Base-by-base conservation (phyloP, 2,329 filamentous ascomycete genomes). In the Colletotrichum tabaci region DNA sequence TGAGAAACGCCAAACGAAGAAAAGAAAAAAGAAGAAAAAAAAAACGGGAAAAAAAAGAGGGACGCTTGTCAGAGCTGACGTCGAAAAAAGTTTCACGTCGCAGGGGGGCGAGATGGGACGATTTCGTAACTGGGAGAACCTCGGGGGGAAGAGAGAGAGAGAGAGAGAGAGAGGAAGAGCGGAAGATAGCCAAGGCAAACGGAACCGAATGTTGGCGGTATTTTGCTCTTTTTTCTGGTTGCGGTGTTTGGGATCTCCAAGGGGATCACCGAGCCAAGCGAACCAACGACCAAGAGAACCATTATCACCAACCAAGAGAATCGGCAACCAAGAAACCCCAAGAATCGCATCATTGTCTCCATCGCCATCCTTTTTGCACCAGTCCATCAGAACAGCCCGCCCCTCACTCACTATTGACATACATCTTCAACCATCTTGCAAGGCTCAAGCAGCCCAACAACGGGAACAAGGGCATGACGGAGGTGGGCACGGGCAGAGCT, bases 191-290 rank as follows among this genome's bases (percentile, higher is more conserved):
- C 13, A 8, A 52, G 64, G 18, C 23, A 18, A 67, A 42, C 23
- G 16, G 26, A 15, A 21, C 46, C 50, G 42, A 49, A 44, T 6
- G 2, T 30, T 13, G 40, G 12, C 18, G 47, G 35, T 49, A 21
- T 55, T 46, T 10, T 10, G 9, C 35, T 38, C 8, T 38, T 38
- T 38, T 38, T 10, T 38, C 8, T 55, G 52, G 58, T 49, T 30
- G 53, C 9, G 46, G 30, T 50, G 69, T 64, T 69, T 69, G 60
- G 53, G 65, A 72, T 72, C 69, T 47, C 53, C 69, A 21, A 47
- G 60, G 9, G 40, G 66, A 72, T 64, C 68, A 64, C 66, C 69
- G 40, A 49, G 12, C 40, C 65, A 63, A 38, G 38, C 42, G 16
- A 62, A 15, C 13, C 40, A 53, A 35, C 30, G 30, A 35, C 30